These are phyloP conservation scores for Amylostereum areolatum DNA, from an alignment of 1,284 basidiomycete genomes.

Conservation along the genomic window DNA sequence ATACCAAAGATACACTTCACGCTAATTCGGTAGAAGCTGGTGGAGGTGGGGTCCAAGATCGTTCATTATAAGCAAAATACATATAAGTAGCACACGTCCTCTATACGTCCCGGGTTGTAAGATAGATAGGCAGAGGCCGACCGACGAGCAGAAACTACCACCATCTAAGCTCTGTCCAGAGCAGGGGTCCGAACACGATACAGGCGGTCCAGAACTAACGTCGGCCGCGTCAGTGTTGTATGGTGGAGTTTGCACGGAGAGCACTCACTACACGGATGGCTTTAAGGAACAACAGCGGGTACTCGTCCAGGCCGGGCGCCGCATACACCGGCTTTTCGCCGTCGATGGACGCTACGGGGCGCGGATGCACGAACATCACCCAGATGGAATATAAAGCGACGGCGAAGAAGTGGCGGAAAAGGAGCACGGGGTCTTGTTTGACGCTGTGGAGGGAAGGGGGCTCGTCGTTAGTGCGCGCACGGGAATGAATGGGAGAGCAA, in stretches of 20 bases:
- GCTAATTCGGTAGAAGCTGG: no score
- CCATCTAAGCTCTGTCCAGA: constrained; percentile 79
- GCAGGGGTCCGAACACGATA: constrained; percentile 77
- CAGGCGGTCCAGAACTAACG: constrained; percentile 82
- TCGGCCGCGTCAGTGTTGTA: constrained; percentile 8
- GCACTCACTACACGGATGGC: constrained; percentile 52
- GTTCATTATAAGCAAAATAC: no score
- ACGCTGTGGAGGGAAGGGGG: constrained; percentile 35
- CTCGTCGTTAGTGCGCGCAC: background rate
- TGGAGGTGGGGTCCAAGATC: no score
- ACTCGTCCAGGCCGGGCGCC: constrained; percentile 45
- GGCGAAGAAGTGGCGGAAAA: constrained; percentile 91
- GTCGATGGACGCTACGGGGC: constrained; percentile 19
- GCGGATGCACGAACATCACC: constrained; percentile 74
- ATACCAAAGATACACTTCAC: no score
- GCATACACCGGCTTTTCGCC: constrained; percentile 30
- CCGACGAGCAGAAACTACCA: constrained; percentile 22
- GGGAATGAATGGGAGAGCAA: constrained; percentile 1
- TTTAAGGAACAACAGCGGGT: constrained; percentile 54
- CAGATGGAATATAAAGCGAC: constrained; percentile 94
- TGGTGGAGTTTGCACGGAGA: background rate
- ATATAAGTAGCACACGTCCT: no score
- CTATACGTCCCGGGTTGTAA: no score
- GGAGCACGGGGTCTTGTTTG: constrained; percentile 68
- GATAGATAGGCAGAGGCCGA: no score